These are phyloP conservation scores for Kwoniella pini DNA, from an alignment of 768 basidiomycete species.

Conservation along the genomic window DNA sequence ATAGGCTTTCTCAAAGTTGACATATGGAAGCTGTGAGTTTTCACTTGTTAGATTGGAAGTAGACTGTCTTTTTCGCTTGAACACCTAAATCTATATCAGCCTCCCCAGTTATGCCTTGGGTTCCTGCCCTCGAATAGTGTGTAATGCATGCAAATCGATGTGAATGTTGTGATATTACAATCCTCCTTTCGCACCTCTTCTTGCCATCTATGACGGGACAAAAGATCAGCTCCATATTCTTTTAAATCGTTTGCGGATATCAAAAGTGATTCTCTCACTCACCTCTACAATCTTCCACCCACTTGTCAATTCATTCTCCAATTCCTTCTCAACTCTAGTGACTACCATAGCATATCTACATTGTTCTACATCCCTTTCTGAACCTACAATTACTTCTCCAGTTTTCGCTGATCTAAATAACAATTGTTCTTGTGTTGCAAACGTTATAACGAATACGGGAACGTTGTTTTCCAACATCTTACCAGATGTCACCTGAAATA, in stretches of 20 bases:
- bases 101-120: too few species aligned
- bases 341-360: conserved; percentile 89
- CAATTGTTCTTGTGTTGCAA: conserved; percentile 90
- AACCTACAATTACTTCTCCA: conserved; percentile 79
- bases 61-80: too few species aligned
- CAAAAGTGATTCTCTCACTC: conserved; percentile 20
- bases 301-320: conserved; percentile 88
- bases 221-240: too few species aligned
- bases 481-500: conserved; percentile 56
- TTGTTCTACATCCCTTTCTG: conserved; percentile 87
- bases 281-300: conserved; percentile 99
- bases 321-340: conserved; percentile 81
- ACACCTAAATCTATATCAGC: too few species aligned
- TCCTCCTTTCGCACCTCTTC: conserved; percentile 22
- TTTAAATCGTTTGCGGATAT: background rate
- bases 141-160: conserved; percentile 19
- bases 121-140: conserved; percentile 22
- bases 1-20: too few species aligned
- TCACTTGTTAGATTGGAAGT: too few species aligned
- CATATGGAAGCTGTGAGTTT: too few species aligned
- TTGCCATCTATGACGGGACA: conserved; percentile 25
- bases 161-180: conserved; percentile 13
- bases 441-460: conserved; percentile 87
- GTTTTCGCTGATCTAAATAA: conserved; percentile 88
- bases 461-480: conserved; percentile 85